phyloP scores from a whole-genome alignment of 257 asterid species.

The Catharanthus roseus region DNA sequence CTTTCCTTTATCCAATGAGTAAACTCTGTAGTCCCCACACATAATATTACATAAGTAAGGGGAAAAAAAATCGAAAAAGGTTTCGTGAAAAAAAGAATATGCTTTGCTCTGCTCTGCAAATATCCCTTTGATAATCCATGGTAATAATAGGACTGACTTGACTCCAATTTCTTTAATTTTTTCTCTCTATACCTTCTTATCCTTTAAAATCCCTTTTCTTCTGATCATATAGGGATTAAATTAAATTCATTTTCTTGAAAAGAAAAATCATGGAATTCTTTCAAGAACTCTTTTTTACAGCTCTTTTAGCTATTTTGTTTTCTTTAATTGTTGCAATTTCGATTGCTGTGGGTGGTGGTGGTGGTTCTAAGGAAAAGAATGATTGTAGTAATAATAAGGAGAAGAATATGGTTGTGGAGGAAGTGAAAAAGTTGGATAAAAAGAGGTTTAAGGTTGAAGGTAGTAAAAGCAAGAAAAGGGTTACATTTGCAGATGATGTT shows the following conservation, averaged over 20 bases:
- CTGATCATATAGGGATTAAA: background rate
- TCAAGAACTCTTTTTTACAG: slow-evolving; percentile 40
- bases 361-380: slow-evolving; percentile 6
- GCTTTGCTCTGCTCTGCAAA: slow-evolving; percentile 50
- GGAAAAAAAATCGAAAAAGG: slow-evolving; percentile 2
- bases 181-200: slow-evolving; percentile 2
- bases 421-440: slow-evolving; percentile 19
- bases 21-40: slow-evolving; percentile 5
- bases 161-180: slow-evolving; percentile 2
- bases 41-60: background rate
- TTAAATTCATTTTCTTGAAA: slow-evolving; percentile 1
- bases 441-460: slow-evolving; percentile 32
- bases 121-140: slow-evolving; percentile 27
- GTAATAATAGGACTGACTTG: too few species aligned
- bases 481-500: slow-evolving; percentile 47
- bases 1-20: slow-evolving; percentile 5
- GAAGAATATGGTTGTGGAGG: slow-evolving; percentile 26
- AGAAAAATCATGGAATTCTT: slow-evolving; percentile 37
- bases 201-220: slow-evolving; percentile 8
- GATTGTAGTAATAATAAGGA: slow-evolving; percentile 20
- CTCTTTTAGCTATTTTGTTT: slow-evolving; percentile 37
- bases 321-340: slow-evolving; percentile 42
- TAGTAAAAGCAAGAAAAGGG: slow-evolving; percentile 35
- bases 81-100: slow-evolving; percentile 41
- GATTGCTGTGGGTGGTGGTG: slow-evolving; percentile 27